A percentile compares a stretch with the other conserved stretches of the same genome.
These are phyloP conservation scores for Plantago coronopus DNA, from an alignment of 305 asterid species.

Conservation along the genomic window DNA sequence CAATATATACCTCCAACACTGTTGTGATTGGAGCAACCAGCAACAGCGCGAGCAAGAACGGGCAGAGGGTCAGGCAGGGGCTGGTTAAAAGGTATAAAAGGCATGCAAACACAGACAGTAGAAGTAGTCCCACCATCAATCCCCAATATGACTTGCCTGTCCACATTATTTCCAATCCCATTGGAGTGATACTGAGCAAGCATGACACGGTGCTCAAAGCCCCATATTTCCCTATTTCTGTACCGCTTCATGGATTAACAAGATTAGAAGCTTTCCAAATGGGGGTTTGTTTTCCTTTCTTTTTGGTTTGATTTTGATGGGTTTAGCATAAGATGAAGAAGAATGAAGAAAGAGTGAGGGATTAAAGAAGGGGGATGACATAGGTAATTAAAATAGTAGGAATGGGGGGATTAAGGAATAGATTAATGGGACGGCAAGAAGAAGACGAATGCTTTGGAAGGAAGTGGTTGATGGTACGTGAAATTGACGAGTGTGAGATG, in stretches of 20 bases:
- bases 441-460: conserved; percentile 32
- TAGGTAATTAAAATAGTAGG: conserved; percentile 26
- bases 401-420: conserved; percentile 21
- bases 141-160: conserved; percentile 58
- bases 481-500: conserved; percentile 35
- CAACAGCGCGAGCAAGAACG: conserved; percentile 66
- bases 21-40: conserved; percentile 85
- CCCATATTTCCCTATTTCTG: conserved; percentile 68
- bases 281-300: no score
- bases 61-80: conserved; percentile 65
- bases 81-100: conserved; percentile 41
- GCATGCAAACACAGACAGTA: conserved; percentile 75
- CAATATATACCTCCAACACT: conserved; percentile 66
- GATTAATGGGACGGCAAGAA: conserved; percentile 66
- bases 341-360: conserved; percentile 16
- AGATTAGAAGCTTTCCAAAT: conserved; percentile 13
- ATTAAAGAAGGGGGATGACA: conserved; percentile 11
- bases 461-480: conserved; percentile 29
- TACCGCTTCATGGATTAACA: conserved; percentile 57
- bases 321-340: background rate
- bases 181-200: conserved; percentile 24
- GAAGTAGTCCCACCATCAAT: conserved; percentile 78
- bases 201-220: conserved; percentile 56
- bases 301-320: background rate
- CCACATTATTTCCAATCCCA: conserved; percentile 26